Percentiles rank a stretch among this genome's conserved stretches.
Conservation (phyloP, 345 rosid genomes). For the Bretschneidera sinensis region DNA sequence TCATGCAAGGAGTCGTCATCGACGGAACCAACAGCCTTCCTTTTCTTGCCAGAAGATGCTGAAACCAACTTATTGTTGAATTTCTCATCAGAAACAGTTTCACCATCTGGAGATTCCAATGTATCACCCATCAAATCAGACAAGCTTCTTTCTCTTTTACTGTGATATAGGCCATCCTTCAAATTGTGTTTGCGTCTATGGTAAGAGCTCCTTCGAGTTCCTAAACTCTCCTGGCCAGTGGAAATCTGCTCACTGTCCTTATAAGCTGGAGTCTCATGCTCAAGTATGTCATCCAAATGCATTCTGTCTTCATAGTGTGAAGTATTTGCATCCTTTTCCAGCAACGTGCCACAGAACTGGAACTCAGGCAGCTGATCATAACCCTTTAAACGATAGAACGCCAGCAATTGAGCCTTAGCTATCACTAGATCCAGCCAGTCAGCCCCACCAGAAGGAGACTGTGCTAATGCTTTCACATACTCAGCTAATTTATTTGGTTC, state of each 20-base stretch:
- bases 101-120: constrained; percentile 43
- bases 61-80: constrained; percentile 27
- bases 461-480: constrained; percentile 52
- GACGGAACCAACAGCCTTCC: constrained; percentile 42
- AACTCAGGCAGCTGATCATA: constrained; percentile 44
- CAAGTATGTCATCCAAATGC: constrained; percentile 12
- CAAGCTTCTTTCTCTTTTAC: constrained; percentile 50
- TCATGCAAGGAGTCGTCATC: constrained; percentile 44
- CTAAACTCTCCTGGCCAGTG: constrained; percentile 19
- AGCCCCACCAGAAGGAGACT: constrained; percentile 40
- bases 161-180: constrained; percentile 39
- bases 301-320: constrained; percentile 19
- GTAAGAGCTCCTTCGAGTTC: constrained; percentile 29
- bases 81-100: constrained; percentile 38
- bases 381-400: constrained; percentile 52
- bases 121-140: constrained; percentile 46
- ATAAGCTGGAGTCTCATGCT: constrained; percentile 10
- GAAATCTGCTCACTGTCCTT: constrained; percentile 21
- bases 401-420: constrained; percentile 50
- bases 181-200: constrained; percentile 66
- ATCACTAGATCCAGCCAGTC: constrained; percentile 48
- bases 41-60: constrained; percentile 47
- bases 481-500: constrained; percentile 42
- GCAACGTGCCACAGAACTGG: constrained; percentile 31
- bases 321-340: constrained; percentile 27